Base-by-base conservation (phyloP, 306 rosid genomes). In the Casuarina equisetifolia region DNA sequence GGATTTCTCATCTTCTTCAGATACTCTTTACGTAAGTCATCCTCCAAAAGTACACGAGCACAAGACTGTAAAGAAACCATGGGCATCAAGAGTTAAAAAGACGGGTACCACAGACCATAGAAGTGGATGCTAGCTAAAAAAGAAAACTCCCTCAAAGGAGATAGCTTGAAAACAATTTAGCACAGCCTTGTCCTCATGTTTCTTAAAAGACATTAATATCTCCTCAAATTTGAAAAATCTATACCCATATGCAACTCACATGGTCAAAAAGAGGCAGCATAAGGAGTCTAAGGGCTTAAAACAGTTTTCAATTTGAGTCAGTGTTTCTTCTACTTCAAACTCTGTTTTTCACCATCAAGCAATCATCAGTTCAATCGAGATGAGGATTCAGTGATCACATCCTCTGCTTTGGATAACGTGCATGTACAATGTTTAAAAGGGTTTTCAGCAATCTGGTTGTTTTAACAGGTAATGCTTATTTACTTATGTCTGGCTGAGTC, bases 1-100 rank as follows among this genome's bases (percentile, higher is more conserved):
- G 90, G 75, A 53, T 78, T 87, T 84, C 97, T 90, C 89, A 92
- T 87, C 86, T 83, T 89, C 80, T 62, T 89, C 86, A 94, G 81
- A 55, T 61, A 74, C 3, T 75, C 84, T 77, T 62, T 85, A 19
- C 82, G 85, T 25, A 45, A 4, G 20, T 77, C 54, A 51, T 92
- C 97, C 20, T 81, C 84, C 48, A 94, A 78, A 74, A 92, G 92
- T 84, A 92, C 69, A 35, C 97, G 88, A 73, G 97, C 87, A 88
- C 98, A 94, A 2, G 85, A 70, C 98, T 94, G 88, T 46, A 71
- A 77, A 78, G 81, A 74, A 85, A 80, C 67, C 58, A 72, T 52
- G n/a, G 43, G 72, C 50, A 54, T 72, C 78, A 32, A 82, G 61
- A 78, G 50, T 19, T 66, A 17, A 58, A 61, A 70, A 66, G 45